Base-by-base conservation (phyloP, 352 stramenopile species). In the Globisporangium megalacanthum region DNA sequence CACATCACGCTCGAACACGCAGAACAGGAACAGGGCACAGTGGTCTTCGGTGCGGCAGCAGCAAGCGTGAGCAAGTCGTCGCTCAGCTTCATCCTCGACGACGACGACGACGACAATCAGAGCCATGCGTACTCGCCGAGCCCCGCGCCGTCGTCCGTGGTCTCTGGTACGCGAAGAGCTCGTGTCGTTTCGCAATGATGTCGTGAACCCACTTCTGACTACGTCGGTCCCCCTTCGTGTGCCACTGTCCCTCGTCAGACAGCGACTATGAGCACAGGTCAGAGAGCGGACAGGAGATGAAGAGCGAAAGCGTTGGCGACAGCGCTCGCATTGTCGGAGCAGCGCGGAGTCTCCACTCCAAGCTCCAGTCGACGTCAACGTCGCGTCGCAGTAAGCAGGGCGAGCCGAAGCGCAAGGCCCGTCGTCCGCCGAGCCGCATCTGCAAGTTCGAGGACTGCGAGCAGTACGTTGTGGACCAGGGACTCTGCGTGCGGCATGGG, bases 391-490 rank as follows among this genome's bases (percentile, higher is more conserved):
- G 37, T 52, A 82, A 69, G 51, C 54, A 66, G 42, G 55, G 60
- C 3, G 69, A 87, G 19, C 67, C 69, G 14, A 79, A 88, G 49
- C 77, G 79, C 22, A 79, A 78, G 15, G 75, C 77, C 3, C 61
- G 70, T 7, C 65, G 77, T 31, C 76, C 77, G 7, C 74, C 78
- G 10, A 88, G 78, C 36, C 78, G 80, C 45, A 80, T 88, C 45
- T 91, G 78, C 59, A 88, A 91, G 56, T 72, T 76, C 45, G 78
- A 89, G 49, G 74, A 69, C 31, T 91, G 80, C 50, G 80, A 88
- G 54, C 75, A 91, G 61, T 91, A 91, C 52, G 79, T 91, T 39
- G 80, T 89, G 47, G 79, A 91, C 45, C 75, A 88, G 55, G 80
- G 80, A n/a, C 73, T 88, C 6, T 91, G 80, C 22, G 75, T 88